Conservation (phyloP, 2,329 filamentous ascomycete genomes). For the Aspergillus neoniger region DNA sequence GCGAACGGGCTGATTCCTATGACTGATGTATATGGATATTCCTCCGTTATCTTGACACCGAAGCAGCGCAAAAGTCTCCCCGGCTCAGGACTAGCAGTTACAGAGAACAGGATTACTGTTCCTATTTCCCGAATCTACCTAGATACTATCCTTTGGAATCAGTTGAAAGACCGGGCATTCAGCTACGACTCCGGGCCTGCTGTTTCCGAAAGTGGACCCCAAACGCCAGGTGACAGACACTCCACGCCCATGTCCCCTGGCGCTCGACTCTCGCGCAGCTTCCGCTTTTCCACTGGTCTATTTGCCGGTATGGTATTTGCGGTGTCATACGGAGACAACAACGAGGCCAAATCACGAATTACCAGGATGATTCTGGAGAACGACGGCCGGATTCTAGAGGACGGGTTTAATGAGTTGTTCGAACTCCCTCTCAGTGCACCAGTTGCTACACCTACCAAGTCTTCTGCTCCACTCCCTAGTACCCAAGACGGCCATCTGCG, state of each 20-base stretch:
- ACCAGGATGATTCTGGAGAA: conserved; percentile 66
- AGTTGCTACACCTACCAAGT: conserved; percentile 31
- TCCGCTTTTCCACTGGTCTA: conserved; percentile 45
- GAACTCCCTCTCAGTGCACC: conserved; percentile 44
- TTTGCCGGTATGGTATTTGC: conserved; percentile 88
- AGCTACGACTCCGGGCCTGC: conserved; percentile 27
- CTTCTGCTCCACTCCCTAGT: conserved; percentile 17
- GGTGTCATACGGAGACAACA: conserved; percentile 68
- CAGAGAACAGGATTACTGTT: conserved; percentile 41
- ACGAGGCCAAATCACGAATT: conserved; percentile 58
- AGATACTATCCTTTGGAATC: conserved; percentile 50
- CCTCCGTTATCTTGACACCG: conserved; percentile 42
- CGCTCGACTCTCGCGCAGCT: conserved; percentile 50
- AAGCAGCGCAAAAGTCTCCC: conserved; percentile 48
- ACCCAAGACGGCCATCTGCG: conserved; percentile 44
- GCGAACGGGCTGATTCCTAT: conserved; percentile 28
- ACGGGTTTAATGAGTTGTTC: conserved; percentile 83
- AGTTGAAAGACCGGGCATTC: conserved; percentile 45
- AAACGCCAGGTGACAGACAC: conserved; percentile 42
- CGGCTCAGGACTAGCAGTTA: conserved; percentile 29
- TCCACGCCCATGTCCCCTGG: conserved; percentile 51
- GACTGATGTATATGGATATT: conserved; percentile 48
- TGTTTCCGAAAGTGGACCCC: conserved; percentile 25
- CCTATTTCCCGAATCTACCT: conserved; percentile 50
- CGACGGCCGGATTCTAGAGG: conserved; percentile 70